phyloP scores from a whole-genome alignment of 139 green algal species.

The Chlamydomonas asymmetrica region DNA sequence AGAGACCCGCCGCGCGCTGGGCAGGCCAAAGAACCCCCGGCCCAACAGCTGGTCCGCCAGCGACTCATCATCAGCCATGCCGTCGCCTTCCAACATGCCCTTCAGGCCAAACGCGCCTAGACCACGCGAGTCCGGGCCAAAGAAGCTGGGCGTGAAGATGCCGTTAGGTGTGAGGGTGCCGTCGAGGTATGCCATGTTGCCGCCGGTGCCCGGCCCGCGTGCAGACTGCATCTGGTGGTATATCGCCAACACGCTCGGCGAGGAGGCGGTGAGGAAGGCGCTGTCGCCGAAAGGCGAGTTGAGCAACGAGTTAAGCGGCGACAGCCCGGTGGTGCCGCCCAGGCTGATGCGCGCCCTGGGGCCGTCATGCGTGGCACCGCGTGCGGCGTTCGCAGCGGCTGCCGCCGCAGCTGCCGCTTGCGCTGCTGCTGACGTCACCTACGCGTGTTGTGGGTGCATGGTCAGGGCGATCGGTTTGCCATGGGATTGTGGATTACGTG shows the following conservation, averaged over 20 bases:
- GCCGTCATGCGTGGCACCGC: too few species aligned
- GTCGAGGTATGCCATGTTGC: background rate
- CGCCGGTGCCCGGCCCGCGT: background rate
- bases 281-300: conserved; percentile 25
- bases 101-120: conserved; percentile 9
- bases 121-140: conserved; percentile 11
- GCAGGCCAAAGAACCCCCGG: conserved; percentile 9
- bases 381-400: background rate
- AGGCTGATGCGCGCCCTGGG: too few species aligned
- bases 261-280: conserved; percentile 18
- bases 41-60: conserved; percentile 10
- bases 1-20: conserved; percentile 13
- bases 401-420: background rate
- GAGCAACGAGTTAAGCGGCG: conserved; percentile 32
- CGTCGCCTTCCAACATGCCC: conserved; percentile 9
- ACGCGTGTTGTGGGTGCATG: too few species aligned
- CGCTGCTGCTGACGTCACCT: too few species aligned
- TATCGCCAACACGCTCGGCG: conserved; percentile 32
- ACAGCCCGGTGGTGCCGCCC: conserved; percentile 12
- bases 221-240: conserved; percentile 37
- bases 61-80: background rate
- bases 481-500: too few species aligned
- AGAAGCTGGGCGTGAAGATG: conserved; percentile 12
- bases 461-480: too few species aligned
- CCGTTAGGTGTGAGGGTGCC: background rate